Evolutionary conservation across 148 eudicot genomes (phyloP).

Genomic region (Chenopodium suecicum): DNA sequence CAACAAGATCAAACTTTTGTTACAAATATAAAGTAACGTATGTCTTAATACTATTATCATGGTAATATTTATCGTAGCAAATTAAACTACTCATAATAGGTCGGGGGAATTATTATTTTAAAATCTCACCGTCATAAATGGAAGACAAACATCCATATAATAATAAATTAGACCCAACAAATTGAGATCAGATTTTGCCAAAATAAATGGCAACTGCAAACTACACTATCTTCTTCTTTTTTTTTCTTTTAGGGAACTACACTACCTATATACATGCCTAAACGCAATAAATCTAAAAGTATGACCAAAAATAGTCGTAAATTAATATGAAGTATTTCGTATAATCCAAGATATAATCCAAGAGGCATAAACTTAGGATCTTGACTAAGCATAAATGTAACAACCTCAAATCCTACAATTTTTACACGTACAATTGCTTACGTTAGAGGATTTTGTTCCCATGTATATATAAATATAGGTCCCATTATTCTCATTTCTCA

Average conservation of each 20-base stretch:
- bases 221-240: not conserved
- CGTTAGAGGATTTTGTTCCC: not conserved
- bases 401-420: not conserved
- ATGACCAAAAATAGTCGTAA: not conserved
- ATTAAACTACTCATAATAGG: too few relatives aligned
- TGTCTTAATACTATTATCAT: too few relatives aligned
- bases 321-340: too few relatives aligned
- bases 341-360: not conserved
- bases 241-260: too few relatives aligned
- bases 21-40: too few relatives aligned
- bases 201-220: not conserved
- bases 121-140: too few relatives aligned
- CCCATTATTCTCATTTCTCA: not conserved
- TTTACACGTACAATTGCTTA: slow-evolving; percentile 10
- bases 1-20: too few relatives aligned
- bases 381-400: not conserved
- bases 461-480: slow-evolving; percentile 2
- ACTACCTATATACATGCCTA: not conserved
- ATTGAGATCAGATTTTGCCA: not conserved
- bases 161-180: too few relatives aligned
- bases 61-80: too few relatives aligned
- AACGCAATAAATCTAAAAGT: not conserved
- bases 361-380: slow-evolving; percentile 13
- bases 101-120: too few relatives aligned
- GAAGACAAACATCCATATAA: too few relatives aligned